phyloP scores from a whole-genome alignment of 371 early-diverging fungal genomes.

The Actinomucor elegans region DNA sequence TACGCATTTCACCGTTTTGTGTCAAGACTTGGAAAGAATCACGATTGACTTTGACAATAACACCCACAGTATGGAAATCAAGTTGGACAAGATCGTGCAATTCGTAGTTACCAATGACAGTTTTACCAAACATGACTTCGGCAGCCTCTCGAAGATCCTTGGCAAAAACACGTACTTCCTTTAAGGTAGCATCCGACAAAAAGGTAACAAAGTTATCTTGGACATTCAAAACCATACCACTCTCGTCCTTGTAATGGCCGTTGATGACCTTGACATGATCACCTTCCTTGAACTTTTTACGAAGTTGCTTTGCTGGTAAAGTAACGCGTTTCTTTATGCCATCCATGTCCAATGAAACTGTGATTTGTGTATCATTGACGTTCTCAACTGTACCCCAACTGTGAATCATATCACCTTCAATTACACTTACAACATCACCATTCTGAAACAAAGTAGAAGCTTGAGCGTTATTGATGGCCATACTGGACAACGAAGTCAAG shows the following conservation, averaged over 20 bases:
- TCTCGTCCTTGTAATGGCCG: conserved; percentile 85
- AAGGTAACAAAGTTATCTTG: conserved; percentile 79
- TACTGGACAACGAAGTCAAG: conserved; percentile 46
- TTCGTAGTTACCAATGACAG: conserved; percentile 66
- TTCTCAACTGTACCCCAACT: conserved; percentile 77
- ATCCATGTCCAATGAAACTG: conserved; percentile 56
- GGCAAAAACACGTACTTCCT: conserved; percentile 82
- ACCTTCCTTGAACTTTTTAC: conserved; percentile 87
- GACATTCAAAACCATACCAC: conserved; percentile 87
- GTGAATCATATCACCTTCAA: conserved; percentile 88
- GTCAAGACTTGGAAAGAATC: conserved; percentile 77
- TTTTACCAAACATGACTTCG: conserved; percentile 48
- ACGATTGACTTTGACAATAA: conserved; percentile 82
- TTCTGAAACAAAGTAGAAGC: conserved; percentile 59
- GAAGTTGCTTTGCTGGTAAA: conserved; percentile 64
- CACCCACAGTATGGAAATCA: conserved; percentile 75
- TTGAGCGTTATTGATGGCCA: conserved; percentile 46
- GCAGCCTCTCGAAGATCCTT: conserved; percentile 84
- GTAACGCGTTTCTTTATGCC: conserved; percentile 51
- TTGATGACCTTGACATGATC: conserved; percentile 94
- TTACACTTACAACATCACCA: conserved; percentile 91
- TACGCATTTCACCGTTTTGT: conserved; percentile 73
- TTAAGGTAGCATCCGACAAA: conserved; percentile 73
- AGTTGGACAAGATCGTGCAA: conserved; percentile 86
- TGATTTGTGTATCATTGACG: conserved; percentile 65